These are phyloP conservation scores for Candida rishiriensis DNA, from an alignment of 805 yeast genomes.

Conservation along the genomic window DNA sequence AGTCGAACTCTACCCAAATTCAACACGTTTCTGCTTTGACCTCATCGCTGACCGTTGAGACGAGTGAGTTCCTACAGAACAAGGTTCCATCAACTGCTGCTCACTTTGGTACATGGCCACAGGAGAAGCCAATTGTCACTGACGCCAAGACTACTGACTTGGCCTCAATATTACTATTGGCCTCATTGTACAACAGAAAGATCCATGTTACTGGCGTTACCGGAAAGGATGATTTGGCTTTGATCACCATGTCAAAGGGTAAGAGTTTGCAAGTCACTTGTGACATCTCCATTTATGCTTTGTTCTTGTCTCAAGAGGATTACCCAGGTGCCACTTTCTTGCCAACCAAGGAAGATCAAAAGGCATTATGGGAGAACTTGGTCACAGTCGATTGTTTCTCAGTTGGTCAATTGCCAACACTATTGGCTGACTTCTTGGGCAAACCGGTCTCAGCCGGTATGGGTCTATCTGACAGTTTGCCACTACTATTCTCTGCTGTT, in stretches of 20 bases:
- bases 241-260: slow-evolving; percentile 80
- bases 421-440: slow-evolving; percentile 63
- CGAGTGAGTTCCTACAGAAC: slow-evolving; percentile 61
- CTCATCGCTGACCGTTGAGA: slow-evolving; percentile 78
- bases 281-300: slow-evolving; percentile 77
- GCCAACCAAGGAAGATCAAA: slow-evolving; percentile 79
- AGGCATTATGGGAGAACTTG: slow-evolving; percentile 74
- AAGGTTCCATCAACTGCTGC: slow-evolving; percentile 76
- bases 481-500: slow-evolving; percentile 78
- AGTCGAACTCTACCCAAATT: slow-evolving; percentile 57
- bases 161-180: slow-evolving; percentile 87
- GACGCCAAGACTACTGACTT: slow-evolving; percentile 90
- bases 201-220: slow-evolving; percentile 88
- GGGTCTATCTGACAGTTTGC: slow-evolving; percentile 77
- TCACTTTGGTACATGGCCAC: slow-evolving; percentile 83
- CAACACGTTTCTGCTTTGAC: slow-evolving; percentile 60
- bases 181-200: slow-evolving; percentile 78
- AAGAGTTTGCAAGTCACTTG: slow-evolving; percentile 82
- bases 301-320: slow-evolving; percentile 70
- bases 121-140: slow-evolving; percentile 76
- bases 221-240: slow-evolving; percentile 72
- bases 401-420: slow-evolving; percentile 73
- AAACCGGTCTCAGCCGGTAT: slow-evolving; percentile 61
- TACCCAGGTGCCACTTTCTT: slow-evolving; percentile 67
- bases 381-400: slow-evolving; percentile 79